Evolutionary conservation across 140 eudicot species (phyloP), one percentile per base, ranked within the genome.

Genomic region (Cichorium intybus): DNA sequence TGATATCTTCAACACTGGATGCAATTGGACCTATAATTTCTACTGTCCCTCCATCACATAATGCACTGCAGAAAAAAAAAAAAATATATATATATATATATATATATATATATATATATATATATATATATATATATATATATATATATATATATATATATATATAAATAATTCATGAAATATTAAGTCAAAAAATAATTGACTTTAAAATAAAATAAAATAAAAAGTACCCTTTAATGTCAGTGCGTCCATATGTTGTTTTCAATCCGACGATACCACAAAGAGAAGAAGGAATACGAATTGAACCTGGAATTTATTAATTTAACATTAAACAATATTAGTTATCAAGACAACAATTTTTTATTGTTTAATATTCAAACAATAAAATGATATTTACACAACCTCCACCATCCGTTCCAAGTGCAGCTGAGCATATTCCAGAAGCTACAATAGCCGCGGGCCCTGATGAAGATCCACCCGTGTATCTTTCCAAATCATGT

Each of bases 321-420:
- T 73, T 73, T 63, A 24, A 29, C 52, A 72, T 58, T 24, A 60
- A 70, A 35, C 74, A 62, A 10, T 48, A 70, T 37, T 16, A 69
- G 68, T 56, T 6, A 43, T 41, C 29, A 16, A 6, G n/a, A 55
- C 15, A 17, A 24, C 7, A 24, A 6, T 22, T 27, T 55, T 5
- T 28, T 24, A n/a, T 9, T 23, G 15, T 4, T 34, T 50, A 58
- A 47, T 59, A 18, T 75, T 60, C 15, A 66, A 60, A 52, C 24
- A 24, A 41, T 37, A 33, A 12, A 51, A 16, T 54, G 41, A 54
- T 56, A 57, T 58, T 35, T 69, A 56, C 59, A 74, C 85, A 69
- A 90, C 97, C 99, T 88, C 99, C 99, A 10, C 99, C 99, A 65
- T 93, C 99, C 55, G 99, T 93, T 71, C 99, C 99, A 62, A 93